A percentile compares a stretch with the other conserved stretches of the same genome.
These are phyloP conservation scores for Xylaria sp. DNA, from an alignment of 2,329 filamentous ascomycete genomes.

Conservation along the genomic window DNA sequence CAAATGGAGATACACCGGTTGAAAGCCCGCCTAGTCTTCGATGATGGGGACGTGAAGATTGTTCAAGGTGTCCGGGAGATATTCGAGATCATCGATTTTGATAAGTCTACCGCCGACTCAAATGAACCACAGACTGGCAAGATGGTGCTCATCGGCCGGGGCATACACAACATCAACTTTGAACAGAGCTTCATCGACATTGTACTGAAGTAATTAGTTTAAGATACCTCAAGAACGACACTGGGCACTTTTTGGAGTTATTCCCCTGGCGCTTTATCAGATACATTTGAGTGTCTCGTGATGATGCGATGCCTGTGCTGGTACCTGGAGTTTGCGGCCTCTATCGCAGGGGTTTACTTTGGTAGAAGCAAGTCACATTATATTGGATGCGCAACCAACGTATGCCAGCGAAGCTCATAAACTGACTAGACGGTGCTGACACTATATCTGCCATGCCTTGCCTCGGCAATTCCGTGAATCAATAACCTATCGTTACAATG, in stretches of 20 bases:
- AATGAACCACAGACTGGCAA: constrained; percentile 42
- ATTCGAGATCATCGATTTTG: constrained; percentile 77
- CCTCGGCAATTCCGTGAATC: too few species aligned
- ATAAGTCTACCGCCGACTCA: constrained; percentile 21
- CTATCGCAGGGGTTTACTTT: too few species aligned
- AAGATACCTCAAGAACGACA: neutral
- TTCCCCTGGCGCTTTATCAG: neutral
- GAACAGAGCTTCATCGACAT: constrained; percentile 35
- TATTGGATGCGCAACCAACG: neutral
- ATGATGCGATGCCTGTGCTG: neutral
- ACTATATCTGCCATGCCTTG: too few species aligned
- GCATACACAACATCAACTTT: constrained; percentile 49
- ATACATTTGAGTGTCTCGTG: neutral
- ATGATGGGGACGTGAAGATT: constrained; percentile 63
- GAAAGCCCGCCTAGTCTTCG: constrained; percentile 70
- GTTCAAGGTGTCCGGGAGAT: constrained; percentile 90
- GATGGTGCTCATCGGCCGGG: constrained; percentile 58
- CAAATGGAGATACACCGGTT: constrained; percentile 78
- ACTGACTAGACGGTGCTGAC: too few species aligned
- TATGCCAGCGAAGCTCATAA: neutral
- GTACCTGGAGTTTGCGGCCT: neutral
- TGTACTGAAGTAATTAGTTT: constrained; percentile 1
- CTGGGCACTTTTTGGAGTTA: neutral
- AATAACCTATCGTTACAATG: too few species aligned
- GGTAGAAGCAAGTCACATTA: neutral